These are phyloP conservation scores for Isabelozyma rhagii DNA, from an alignment of 805 yeast species.

Conservation along the genomic window DNA sequence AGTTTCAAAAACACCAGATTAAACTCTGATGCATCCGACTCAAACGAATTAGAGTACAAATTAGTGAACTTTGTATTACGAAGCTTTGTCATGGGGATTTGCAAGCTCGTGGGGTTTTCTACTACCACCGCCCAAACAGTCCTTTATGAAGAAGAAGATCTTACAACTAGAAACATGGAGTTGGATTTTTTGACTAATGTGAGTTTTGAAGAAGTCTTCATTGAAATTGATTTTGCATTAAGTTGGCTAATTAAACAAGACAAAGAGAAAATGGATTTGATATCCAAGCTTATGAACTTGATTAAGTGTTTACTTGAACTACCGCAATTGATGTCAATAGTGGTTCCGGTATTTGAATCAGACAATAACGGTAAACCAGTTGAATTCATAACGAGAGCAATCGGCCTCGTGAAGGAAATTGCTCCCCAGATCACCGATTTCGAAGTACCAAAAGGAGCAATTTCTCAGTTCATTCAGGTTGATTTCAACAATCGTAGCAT, in stretches of 20 bases:
- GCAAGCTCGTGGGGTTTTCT: slow-evolving; percentile 51
- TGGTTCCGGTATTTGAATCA: slow-evolving; percentile 11
- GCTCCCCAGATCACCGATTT: slow-evolving; percentile 1
- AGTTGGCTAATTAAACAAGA: slow-evolving; percentile 23
- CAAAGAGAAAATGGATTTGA: slow-evolving; percentile 7
- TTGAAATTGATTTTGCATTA: slow-evolving; percentile 31
- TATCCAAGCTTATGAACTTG: slow-evolving; percentile 16
- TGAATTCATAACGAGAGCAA: not conserved
- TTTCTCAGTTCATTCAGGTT: slow-evolving; percentile 35
- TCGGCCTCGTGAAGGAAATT: not conserved
- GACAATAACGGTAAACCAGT: not conserved
- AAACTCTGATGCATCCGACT: slow-evolving; percentile 3
- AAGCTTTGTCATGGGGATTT: slow-evolving; percentile 49
- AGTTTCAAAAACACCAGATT: slow-evolving; percentile 11
- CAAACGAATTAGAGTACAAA: slow-evolving; percentile 11
- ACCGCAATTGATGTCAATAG: slow-evolving; percentile 14
- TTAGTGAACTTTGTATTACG: slow-evolving; percentile 51
- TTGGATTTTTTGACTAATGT: slow-evolving; percentile 29
- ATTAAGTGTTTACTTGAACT: slow-evolving; percentile 24
- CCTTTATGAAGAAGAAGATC: slow-evolving; percentile 72
- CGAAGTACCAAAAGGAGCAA: slow-evolving; percentile 18
- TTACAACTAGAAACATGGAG: slow-evolving; percentile 62
- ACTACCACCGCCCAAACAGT: slow-evolving; percentile 53
- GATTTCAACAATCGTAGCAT: slow-evolving; percentile 35
- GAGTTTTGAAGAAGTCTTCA: slow-evolving; percentile 15